Base-by-base conservation (phyloP, 1,139 yeast genomes). In the Hyphopichia pseudoburtonii region DNA sequence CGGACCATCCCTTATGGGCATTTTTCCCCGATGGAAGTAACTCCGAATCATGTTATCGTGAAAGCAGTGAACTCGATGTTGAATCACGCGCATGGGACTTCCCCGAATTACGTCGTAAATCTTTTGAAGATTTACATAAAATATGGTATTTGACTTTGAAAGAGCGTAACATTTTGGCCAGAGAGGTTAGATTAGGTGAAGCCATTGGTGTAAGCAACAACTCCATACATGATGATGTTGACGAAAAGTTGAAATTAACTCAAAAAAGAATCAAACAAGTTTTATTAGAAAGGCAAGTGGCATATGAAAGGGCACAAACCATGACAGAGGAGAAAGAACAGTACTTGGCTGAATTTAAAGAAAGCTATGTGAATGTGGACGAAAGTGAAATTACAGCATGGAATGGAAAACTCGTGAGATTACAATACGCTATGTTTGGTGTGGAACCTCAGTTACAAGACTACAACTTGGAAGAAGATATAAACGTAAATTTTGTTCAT, bases 1-100 rank as follows among this genome's bases (percentile, higher is more conserved):
- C 85, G 11, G 86, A 86, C 56, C 98, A 92, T 62, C 97, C 98
- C 27, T 71, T 92, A 47, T 92, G 97, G 97, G 94, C 86, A 51
- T 92, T 92, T 60, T 92, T 92, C 66, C 73, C 80, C 29, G 73
- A 82, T 33, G 76, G 73, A 3, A 62, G 44, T 45, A 51, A 61
- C 15, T 48, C 66, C 14, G 72, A 77, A 43, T 66, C 73, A 49
- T 79, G 81, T 46, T 65, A 84, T 45, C 75, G 97, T 48, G 62
- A 70, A 2, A 58, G 73, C 2, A 76, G 70, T 4, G 90, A 85
- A 17, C 54, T 88, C 29, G 73, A 74, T 40, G 60, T 68, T 22
- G 54, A 52, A 23, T 87, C 95, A 11, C 76, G 96, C 48, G 70
- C 94, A 9, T 94, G 98, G 99, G 67, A 83, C 7, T 75, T 88